Conservation (phyloP, 2,329 filamentous ascomycete species). For the Cladosporium sp. region DNA sequence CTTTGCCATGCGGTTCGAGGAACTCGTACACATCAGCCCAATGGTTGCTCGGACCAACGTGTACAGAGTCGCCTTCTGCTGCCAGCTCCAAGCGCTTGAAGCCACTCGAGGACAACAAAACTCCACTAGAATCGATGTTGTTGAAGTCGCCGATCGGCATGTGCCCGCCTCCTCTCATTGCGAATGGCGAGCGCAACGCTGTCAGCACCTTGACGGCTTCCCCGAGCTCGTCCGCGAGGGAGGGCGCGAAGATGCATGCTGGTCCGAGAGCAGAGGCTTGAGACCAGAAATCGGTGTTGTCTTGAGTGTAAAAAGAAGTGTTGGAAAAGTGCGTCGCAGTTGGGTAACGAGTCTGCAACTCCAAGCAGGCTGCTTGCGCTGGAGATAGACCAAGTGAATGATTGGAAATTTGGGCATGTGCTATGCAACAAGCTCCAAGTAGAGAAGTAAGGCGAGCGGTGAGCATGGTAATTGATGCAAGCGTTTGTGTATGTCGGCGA, state of each 20-base stretch:
- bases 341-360: background rate
- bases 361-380: background rate
- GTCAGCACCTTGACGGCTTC: constrained; percentile 10
- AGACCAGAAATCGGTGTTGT: constrained; percentile 17
- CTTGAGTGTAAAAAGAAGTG: constrained; percentile 25
- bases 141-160: constrained; percentile 16
- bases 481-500: background rate
- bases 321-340: background rate
- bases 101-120: constrained; percentile 16
- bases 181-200: constrained; percentile 11
- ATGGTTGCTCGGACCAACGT: constrained; percentile 49
- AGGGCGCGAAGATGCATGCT: constrained; percentile 19
- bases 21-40: constrained; percentile 49
- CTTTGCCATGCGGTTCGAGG: constrained; percentile 45
- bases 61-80: constrained; percentile 31
- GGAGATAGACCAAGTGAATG: background rate
- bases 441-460: background rate
- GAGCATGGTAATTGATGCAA: background rate
- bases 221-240: constrained; percentile 7
- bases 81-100: constrained; percentile 21
- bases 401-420: background rate
- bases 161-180: constrained; percentile 21
- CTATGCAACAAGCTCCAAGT: background rate
- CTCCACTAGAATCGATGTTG: constrained; percentile 24
- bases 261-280: constrained; percentile 23